phyloP scores from a whole-genome alignment of 768 basidiomycete genomes.

The Rhizopogon rudus region DNA sequence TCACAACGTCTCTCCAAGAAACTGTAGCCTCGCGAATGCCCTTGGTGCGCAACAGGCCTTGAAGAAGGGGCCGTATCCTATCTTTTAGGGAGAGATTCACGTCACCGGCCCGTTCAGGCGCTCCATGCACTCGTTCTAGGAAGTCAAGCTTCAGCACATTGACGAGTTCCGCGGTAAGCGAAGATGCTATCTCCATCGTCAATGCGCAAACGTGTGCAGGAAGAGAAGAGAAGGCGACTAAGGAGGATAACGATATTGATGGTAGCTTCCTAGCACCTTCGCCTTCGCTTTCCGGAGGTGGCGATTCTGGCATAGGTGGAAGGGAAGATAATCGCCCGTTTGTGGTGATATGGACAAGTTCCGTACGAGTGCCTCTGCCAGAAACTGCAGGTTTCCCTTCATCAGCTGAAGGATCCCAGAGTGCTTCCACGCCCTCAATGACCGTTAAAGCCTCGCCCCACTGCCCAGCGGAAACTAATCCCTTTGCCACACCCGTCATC shows the following conservation, averaged over 20 bases:
- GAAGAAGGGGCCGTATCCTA: conserved; percentile 63
- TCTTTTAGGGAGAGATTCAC: conserved; percentile 50
- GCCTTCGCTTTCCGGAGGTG: conserved; percentile 6
- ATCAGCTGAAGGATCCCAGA: conserved; percentile 39
- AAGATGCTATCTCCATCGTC: conserved; percentile 69
- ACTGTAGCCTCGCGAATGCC: conserved; percentile 63
- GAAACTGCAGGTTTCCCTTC: conserved; percentile 2
- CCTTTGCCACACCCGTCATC: conserved; percentile 64
- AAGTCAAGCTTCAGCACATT: conserved; percentile 64
- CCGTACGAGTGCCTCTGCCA: conserved; percentile 5
- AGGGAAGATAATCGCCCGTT: conserved; percentile 24
- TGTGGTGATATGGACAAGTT: conserved; percentile 5
- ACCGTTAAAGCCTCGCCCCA: conserved; percentile 83
- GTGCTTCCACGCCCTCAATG: conserved; percentile 58
- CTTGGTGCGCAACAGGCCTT: conserved; percentile 71
- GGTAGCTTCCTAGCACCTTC: conserved; percentile 23
- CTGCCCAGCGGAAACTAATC: conserved; percentile 78
- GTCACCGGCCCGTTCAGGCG: conserved; percentile 13
- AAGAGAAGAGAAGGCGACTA: conserved; percentile 70
- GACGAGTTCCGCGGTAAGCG: conserved; percentile 76
- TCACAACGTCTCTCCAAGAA: conserved; percentile 67
- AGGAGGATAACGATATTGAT: conserved; percentile 56
- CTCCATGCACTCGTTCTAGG: conserved; percentile 41
- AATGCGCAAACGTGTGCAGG: conserved; percentile 69
- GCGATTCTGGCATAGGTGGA: conserved; percentile 33